Base-by-base conservation (phyloP, 176 grass and related monocot species). In the Eleusine coracana region DNA sequence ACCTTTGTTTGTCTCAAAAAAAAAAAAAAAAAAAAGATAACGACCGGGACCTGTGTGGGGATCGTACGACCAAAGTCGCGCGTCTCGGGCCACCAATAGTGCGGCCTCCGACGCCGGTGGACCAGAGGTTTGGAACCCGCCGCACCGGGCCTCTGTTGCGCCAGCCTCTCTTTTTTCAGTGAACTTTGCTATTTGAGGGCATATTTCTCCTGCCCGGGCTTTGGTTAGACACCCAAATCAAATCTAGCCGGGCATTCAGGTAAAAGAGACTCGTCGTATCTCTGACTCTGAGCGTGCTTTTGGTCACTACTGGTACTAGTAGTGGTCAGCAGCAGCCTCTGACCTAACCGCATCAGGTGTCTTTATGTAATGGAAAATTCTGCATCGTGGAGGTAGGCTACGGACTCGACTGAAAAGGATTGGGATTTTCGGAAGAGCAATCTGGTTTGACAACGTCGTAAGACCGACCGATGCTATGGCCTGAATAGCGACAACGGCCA, bases 71-170 rank as follows among this genome's bases (percentile, higher is more conserved):
- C 51, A 48, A 70, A 85, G 82, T 37, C 17, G 15, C 59, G 27
- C 68, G 76, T 60, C 48, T 56, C 58, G 2, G 20, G 60, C 81
- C 86, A 84, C 86, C 60, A 68, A 61, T 74, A 69, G 75, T 88
- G 75, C 86, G 66, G 55, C 66, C 80, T 6, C 9, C 58, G 12
- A 65, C 4, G 49, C 25, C 25, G 49, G 60, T 71, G 75, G 54
- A 41, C 45, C 28, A 18, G 36, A 25, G 37, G 8, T 39, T 20
- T 16, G 50, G 14, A 52, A 52, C 12, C 50, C 3, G 13, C 50
- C 3, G 14, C 15, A 52, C 15, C 56, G 20, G 8, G 25, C 40
- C 49, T 70, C 28, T 55, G 71, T 25, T 7, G n/a, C 27, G 6
- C 23, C 50, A 51, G 15, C 37, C 23, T 31, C 63, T 23, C 21